Evolutionary conservation across 768 basidiomycete species (phyloP), one percentile per base, ranked within the genome.

Genomic region (Ramaria rubella): DNA sequence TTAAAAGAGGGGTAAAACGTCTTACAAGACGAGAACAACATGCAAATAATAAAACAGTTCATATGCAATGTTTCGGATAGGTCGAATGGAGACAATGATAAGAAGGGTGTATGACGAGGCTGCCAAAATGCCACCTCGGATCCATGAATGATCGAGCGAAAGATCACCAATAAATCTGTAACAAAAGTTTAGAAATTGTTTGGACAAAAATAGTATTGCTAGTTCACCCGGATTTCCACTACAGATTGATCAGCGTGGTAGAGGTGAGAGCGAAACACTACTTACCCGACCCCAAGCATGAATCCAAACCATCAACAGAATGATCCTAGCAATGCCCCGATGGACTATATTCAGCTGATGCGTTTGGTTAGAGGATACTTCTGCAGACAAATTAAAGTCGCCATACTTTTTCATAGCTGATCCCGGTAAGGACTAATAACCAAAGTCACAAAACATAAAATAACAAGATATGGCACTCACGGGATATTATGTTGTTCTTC

Each of bases 31-130:
- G 23, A 74, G 59, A 3, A 75, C 7, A 52, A 79, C 73, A 63
- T 85, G 83, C 0, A 67, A 38, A 26, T 75, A 63, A 31, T 80
- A 68, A 69, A 85, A 86, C 4, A 76, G 3, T 61, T 85, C 82
- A 53, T 82, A 85, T 1, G 61, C 65, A 5, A 63, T 68, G 2
- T 70, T 64, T 8, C 82, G 76, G 21, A 84, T 61, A 1, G 73
- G 75, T 11, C 79, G 76, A 9, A 83, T 55, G 5, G 81, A 77
- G n/a, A 80, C 56, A 15, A 82, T 40, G 21, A 64, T 67, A 3
- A 82, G 58, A n/a, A 81, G 55, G 1, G 74, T 67, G 15, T 82
- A 69, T 0, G 78, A 59, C 15, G 62, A 60, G 2, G 71, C 48
- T 0, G 79, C 76, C 14, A 65, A 58, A 4, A 77, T 36, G 7